Evolutionary conservation across 2,329 filamentous ascomycete genomes (phyloP).

Genomic region (Sphaerulina populicola): DNA sequence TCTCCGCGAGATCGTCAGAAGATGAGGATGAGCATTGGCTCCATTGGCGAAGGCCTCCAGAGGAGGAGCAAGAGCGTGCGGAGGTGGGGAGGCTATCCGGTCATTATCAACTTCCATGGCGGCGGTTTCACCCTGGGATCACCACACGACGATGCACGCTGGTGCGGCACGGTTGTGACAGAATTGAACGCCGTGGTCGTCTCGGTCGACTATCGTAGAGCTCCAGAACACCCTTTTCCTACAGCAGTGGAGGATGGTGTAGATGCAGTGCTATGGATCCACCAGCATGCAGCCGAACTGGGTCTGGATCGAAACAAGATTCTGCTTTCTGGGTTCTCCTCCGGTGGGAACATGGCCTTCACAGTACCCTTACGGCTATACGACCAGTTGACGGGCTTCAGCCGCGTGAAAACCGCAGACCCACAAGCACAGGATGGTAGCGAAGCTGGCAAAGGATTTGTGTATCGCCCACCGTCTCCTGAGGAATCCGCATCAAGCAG

Average conservation of each 20-base stretch:
- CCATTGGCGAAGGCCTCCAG: constrained; percentile 20
- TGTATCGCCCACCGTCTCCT: constrained; percentile 4
- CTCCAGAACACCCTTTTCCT: constrained; percentile 55
- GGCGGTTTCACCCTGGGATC: constrained; percentile 55
- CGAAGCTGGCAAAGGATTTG: background rate
- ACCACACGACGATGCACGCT: constrained; percentile 53
- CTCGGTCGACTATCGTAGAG: constrained; percentile 53
- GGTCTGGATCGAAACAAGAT: constrained; percentile 51
- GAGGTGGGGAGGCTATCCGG: constrained; percentile 43
- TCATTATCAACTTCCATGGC: constrained; percentile 57
- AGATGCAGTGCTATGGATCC: constrained; percentile 52
- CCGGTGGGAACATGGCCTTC: constrained; percentile 55
- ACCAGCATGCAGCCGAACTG: constrained; percentile 48
- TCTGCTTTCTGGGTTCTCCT: constrained; percentile 54
- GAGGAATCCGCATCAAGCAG: constrained; percentile 13
- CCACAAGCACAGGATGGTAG: background rate
- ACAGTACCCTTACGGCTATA: constrained; percentile 53
- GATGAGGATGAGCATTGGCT: constrained; percentile 22
- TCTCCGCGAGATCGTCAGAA: constrained; percentile 18
- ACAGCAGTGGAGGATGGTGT: constrained; percentile 57
- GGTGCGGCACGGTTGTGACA: constrained; percentile 49
- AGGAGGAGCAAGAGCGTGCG: constrained; percentile 30
- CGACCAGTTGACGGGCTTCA: constrained; percentile 37
- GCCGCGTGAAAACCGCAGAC: constrained; percentile 13
- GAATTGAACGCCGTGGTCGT: constrained; percentile 52